Evolutionary conservation across 495 filamentous ascomycete genomes (phyloP), one percentile per base, ranked within the genome.

Genomic region (Hypoxylon rickii): DNA sequence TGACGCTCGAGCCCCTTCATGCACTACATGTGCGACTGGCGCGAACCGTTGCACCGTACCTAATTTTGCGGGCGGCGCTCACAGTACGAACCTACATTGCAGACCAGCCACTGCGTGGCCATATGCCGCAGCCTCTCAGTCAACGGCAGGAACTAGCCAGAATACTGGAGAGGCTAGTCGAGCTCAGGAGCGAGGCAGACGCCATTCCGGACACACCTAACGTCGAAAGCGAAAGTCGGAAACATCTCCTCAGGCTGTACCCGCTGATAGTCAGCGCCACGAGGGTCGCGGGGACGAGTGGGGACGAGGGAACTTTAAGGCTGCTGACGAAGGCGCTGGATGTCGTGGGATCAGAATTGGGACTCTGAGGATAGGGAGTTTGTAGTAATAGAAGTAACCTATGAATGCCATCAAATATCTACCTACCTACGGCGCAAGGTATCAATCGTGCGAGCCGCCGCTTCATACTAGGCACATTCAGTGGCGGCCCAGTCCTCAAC

Each of bases 71-170:
- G 3, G 84, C 84, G 18, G 90, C 89, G 1, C 75, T 96, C 6
- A 84, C 90, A 1, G 69, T 98, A 21, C 84, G 90, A 42, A 76
- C 85, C 2, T 97, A 96, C 63, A 86, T 93, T 38, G 88, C 91
- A 3, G 94, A 98, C 70, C 94, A 97, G 63, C 94, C 94, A 12
- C 76, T 98, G 8, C 79, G 94, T 12, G 95, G 94, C 0, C 76
- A 85, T n/a, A 92, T 94, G 87, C 94, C 94, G 22, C 90, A 95
- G 69, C 94, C 94, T 3, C 79, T 87, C 11, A 83, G 83, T 0
- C 89, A 96, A 61, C 83, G 90, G 33, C 83, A 80, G 59, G 92
- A 94, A 60, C 71, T 98, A 41, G 67, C 88, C 1, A 85, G 90
- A 51, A 77, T 94, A 20, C 73, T 97, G 10, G 70, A 75, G 15